Conservation (phyloP, 441 rosid species). For the Pelargonium cotyledonis region DNA sequence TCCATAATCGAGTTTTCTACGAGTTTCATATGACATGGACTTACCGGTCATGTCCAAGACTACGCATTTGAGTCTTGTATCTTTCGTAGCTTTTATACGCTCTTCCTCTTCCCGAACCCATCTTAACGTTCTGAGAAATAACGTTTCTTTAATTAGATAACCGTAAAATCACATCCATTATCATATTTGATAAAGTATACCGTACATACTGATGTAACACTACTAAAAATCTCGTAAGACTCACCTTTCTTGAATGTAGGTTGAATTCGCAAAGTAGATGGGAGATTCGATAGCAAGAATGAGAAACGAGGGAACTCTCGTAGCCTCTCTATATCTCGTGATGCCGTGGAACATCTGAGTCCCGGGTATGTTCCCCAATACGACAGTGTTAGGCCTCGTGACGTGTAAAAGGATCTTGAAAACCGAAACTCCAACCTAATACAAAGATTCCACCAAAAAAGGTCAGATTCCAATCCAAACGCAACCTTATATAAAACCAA, state of each 20-base stretch:
- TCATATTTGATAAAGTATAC: no score
- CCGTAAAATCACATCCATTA: background rate
- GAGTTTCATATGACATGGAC: background rate
- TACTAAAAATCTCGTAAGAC: background rate
- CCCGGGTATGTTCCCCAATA: constrained; percentile 70
- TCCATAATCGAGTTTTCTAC: background rate
- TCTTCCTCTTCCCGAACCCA: constrained; percentile 89
- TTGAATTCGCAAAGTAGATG: constrained; percentile 78
- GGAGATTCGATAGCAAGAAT: constrained; percentile 77
- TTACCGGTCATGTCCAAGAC: constrained; percentile 82
- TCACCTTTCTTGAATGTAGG: constrained; percentile 84
- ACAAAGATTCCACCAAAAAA: background rate
- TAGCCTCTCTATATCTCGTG: constrained; percentile 57
- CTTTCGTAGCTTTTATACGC: constrained; percentile 45
- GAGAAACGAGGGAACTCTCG: constrained; percentile 65
- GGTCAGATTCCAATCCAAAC: background rate
- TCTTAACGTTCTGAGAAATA: constrained; percentile 55
- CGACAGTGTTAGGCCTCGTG: constrained; percentile 71
- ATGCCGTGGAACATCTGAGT: constrained; percentile 74
- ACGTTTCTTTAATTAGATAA: background rate
- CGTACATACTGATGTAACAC: no score
- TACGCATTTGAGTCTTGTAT: constrained; percentile 50
- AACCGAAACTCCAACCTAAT: constrained; percentile 80
- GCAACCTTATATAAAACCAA: background rate
- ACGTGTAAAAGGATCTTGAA: constrained; percentile 80